phyloP scores from a whole-genome alignment of 1,139 yeast genomes.

The Casaregolazyma suthepensis region DNA sequence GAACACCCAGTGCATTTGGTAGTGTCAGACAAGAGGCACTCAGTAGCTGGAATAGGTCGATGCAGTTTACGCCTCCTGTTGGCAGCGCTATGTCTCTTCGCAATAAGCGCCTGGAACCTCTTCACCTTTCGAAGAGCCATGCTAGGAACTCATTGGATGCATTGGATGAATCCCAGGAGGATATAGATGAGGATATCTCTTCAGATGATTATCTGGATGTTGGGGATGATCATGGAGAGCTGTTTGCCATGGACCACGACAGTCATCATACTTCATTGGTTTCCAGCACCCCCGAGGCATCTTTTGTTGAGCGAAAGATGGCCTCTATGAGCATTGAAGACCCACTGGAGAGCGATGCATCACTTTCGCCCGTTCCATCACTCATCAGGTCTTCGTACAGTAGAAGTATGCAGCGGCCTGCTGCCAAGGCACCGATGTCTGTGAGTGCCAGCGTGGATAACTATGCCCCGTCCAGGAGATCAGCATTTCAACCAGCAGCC shows the following conservation, averaged over 20 bases:
- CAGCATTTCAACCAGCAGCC: slow-evolving; percentile 6
- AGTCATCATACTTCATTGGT: slow-evolving; percentile 1
- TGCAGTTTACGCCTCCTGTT: slow-evolving; percentile 36
- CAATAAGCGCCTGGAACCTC: slow-evolving; percentile 7
- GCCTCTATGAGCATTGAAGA: slow-evolving; percentile 9
- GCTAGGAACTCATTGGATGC: slow-evolving; percentile 6
- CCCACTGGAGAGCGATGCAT: slow-evolving; percentile 16
- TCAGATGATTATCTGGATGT: slow-evolving; percentile 10
- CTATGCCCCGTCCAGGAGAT: background rate
- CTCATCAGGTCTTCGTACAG: slow-evolving; percentile 21
- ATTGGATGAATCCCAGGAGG: slow-evolving; percentile 15
- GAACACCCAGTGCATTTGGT: slow-evolving; percentile 32
- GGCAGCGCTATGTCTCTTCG: slow-evolving; percentile 3
- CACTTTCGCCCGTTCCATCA: slow-evolving; percentile 27
- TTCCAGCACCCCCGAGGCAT: slow-evolving; percentile 1
- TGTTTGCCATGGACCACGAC: slow-evolving; percentile 28
- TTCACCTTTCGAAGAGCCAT: background rate
- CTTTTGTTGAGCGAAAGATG: slow-evolving; percentile 5
- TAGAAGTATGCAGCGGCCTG: background rate
- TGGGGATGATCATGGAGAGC: slow-evolving; percentile 18
- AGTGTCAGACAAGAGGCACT: slow-evolving; percentile 13
- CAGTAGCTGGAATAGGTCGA: slow-evolving; percentile 30
- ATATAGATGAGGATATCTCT: slow-evolving; percentile 8
- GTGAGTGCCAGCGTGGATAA: background rate
- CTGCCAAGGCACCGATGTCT: background rate